These are phyloP conservation scores for Cetraspora pellucida DNA, from an alignment of 192 early-diverging fungal genomes.

Conservation along the genomic window DNA sequence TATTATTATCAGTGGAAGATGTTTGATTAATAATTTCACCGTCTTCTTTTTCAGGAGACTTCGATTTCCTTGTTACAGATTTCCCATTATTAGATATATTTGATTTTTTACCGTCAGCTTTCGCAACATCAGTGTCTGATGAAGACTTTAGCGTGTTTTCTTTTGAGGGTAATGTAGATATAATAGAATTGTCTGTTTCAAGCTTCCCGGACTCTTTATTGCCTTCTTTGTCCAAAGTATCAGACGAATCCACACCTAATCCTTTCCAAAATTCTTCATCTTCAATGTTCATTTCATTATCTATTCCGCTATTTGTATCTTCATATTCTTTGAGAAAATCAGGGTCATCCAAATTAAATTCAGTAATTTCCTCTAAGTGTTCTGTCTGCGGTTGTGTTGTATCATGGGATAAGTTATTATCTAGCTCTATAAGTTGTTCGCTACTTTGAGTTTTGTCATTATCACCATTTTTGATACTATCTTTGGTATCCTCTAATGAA, in stretches of 20 bases:
- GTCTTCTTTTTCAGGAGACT: conserved; percentile 22
- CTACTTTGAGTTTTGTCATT: background rate
- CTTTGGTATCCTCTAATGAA: background rate
- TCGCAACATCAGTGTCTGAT: background rate
- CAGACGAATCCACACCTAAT: background rate
- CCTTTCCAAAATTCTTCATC: conserved; percentile 23
- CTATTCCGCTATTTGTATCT: background rate
- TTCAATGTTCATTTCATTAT: background rate
- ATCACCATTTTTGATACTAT: background rate
- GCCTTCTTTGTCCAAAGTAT: background rate
- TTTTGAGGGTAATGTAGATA: background rate
- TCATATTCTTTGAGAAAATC: conserved; percentile 7
- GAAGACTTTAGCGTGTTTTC: background rate
- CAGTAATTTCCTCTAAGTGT: background rate
- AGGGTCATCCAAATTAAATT: background rate
- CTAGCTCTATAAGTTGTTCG: background rate
- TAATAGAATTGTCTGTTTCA: conserved; percentile 4
- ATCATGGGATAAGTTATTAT: background rate
- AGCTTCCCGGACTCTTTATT: background rate
- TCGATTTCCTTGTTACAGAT: background rate
- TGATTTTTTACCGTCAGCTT: background rate
- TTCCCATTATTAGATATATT: background rate
- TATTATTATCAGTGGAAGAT: background rate
- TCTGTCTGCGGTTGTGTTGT: background rate
- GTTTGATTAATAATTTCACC: background rate